Evolutionary conservation across 75 land plant species (phyloP).

Genomic region (Pinus taeda): DNA sequence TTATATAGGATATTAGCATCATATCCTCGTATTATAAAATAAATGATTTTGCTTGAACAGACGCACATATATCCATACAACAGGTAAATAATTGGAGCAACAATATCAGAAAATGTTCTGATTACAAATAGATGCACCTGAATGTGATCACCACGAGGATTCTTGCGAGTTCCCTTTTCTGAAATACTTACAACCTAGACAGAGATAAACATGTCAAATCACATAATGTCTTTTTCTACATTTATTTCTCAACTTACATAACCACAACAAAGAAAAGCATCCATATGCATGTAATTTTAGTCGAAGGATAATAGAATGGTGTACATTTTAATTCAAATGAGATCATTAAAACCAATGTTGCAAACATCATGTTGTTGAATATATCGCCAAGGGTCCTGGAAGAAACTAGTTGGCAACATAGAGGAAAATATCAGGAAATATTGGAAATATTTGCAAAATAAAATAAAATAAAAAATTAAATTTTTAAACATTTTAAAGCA

Average conservation of each 20-base stretch:
- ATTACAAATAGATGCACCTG: conserved; percentile 39
- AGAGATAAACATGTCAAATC: background rate
- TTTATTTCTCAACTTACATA: background rate
- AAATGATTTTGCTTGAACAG: background rate
- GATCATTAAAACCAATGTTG: background rate
- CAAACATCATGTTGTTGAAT: no score
- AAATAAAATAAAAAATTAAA: no score
- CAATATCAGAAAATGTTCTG: background rate
- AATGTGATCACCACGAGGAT: conserved; percentile 72
- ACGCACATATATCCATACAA: background rate
- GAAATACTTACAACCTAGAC: conserved; percentile 70
- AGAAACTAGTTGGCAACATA: no score
- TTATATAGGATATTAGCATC: background rate
- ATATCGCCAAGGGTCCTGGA: no score
- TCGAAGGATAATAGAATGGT: background rate
- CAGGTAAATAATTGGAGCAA: background rate
- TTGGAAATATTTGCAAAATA: no score
- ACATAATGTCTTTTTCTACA: background rate
- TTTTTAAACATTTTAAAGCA: no score
- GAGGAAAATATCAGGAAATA: no score
- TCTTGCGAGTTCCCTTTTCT: conserved; percentile 69
- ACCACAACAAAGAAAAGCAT: background rate
- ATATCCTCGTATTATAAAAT: background rate
- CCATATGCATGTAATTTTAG: background rate
- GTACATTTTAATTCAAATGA: background rate